Evolutionary conservation across 345 rosid species (phyloP), one percentile per base, ranked within the genome.

Genomic region (Brassica carinata): DNA sequence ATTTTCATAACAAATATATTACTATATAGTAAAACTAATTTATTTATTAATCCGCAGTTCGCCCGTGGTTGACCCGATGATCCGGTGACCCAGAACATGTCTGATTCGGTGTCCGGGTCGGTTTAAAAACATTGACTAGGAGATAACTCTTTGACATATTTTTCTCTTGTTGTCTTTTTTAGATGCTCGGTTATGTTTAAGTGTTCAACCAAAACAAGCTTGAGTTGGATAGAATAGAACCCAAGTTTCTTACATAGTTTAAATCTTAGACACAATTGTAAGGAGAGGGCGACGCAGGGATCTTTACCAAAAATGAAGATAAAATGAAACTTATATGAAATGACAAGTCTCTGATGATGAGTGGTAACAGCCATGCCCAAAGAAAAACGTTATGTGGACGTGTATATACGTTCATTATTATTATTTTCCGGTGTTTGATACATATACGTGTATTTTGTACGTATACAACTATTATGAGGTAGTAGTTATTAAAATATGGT

Each of bases 401-500:
- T 55, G 51, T 68, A 13, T 19, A 65, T 66, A 65, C 15, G 48
- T 66, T 30, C 7, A 2, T 64, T 64, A 7, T 15, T 33, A 2
- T 55, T 55, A 53, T 8, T 67, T 67, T 38, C 55, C 5, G 7
- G 31, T 67, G 45, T 38, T 38, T 38, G 15, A 17, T 38, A 36
- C 2, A 65, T 36, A 38, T 23, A 13, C 5, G 27, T 26, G 13
- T 13, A 23, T 43, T 0, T 40, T 5, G 8, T 19, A 38, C 13
- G 18, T 29, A 69, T 4, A 48, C 26, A 69, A 69, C 9, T 53
- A 71, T 71, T 71, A 17, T 19, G 4, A 40, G 72, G 45, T 34
- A 72, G 29, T 34, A 72, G 59, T 58, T 57, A 57, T 58, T 72
- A 19, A 72, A 33, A 7, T 31, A 71, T 78, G 76, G 71, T 71